Evolutionary conservation across 2,329 filamentous ascomycete genomes (phyloP).

Genomic region (Pseudogymnoascus sp.): DNA sequence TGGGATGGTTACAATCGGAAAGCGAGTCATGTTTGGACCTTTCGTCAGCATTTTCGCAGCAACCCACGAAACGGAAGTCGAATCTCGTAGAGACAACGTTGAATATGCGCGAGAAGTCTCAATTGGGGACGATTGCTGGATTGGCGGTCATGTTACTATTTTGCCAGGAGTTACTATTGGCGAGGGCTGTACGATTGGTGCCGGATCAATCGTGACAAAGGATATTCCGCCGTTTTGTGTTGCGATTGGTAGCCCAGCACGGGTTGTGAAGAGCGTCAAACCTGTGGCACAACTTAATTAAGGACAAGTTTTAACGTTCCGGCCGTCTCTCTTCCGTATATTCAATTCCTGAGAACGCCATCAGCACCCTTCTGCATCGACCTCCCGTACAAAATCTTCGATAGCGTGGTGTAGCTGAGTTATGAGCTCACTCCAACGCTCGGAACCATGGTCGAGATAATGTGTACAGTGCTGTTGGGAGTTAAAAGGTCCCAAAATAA

Average conservation of each 20-base stretch:
- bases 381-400: too few relatives aligned
- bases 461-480: too few relatives aligned
- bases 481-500: too few relatives aligned
- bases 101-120: constrained; percentile 41
- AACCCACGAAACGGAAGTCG: constrained; percentile 62
- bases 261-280: constrained; percentile 43
- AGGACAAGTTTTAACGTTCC: not conserved
- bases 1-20: constrained; percentile 48
- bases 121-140: constrained; percentile 50
- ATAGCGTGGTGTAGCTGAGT: too few relatives aligned
- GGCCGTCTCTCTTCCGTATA: too few relatives aligned
- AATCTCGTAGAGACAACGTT: constrained; percentile 40
- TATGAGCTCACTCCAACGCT: too few relatives aligned
- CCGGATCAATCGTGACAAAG: constrained; percentile 45
- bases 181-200: constrained; percentile 44
- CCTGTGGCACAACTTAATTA: not conserved
- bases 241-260: constrained; percentile 43
- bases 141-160: constrained; percentile 44
- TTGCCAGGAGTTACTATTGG: constrained; percentile 48
- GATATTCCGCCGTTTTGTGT: constrained; percentile 43
- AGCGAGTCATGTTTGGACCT: constrained; percentile 49
- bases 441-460: too few relatives aligned
- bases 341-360: too few relatives aligned
- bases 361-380: too few relatives aligned
- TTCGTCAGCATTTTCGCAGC: constrained; percentile 65